Base-by-base conservation (phyloP, 768 basidiomycete species). In the Amanita thiersii region DNA sequence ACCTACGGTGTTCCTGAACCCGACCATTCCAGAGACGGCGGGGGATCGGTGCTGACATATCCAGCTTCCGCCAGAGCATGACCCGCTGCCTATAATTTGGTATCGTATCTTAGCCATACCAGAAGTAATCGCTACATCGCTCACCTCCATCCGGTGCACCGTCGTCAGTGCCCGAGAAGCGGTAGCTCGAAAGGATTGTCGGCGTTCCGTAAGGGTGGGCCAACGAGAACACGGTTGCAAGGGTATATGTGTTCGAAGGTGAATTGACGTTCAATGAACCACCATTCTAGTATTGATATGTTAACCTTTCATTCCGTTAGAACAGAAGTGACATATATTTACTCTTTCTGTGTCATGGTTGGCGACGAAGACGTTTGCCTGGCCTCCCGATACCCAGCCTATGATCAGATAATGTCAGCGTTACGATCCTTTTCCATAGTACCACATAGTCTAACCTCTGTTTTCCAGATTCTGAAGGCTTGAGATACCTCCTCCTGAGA, bases 321-420 rank as follows among this genome's bases (percentile, higher is more conserved):
- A n/a, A n/a, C n/a, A n/a, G n/a, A n/a, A n/a, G n/a, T n/a, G n/a
- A n/a, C n/a, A n/a, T n/a, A n/a, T 8, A 48, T 61, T 18, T 34
- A 70, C 72, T 33, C 81, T 60, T 54, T 83, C 82, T 1, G 81
- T 83, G 48, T 84, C 82, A 43, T 83, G 81, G 50, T 84, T 81
- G 0, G 73, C 62, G 3, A 83, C 79, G 45, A 83, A 83, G 5
- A 77, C 70, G 47, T 83, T 84, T 0, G 81, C 80, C 11, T 52
- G 48, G 0, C 54, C 59, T 1, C 78, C 66, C 0, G 71, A 31
- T 1, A 81, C 62, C 80, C 79, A 85, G 2, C 77, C 78, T 79
- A 37, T 5, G 23, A n/a, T n/a, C n/a, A n/a, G 1, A 32, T 6
- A 23, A n/a, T 5, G 35, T 38, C 18, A 38, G 24, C 32, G 9